phyloP scores from a whole-genome alignment of 1,139 yeast species.

The Debaryomycetaceae sp. region DNA sequence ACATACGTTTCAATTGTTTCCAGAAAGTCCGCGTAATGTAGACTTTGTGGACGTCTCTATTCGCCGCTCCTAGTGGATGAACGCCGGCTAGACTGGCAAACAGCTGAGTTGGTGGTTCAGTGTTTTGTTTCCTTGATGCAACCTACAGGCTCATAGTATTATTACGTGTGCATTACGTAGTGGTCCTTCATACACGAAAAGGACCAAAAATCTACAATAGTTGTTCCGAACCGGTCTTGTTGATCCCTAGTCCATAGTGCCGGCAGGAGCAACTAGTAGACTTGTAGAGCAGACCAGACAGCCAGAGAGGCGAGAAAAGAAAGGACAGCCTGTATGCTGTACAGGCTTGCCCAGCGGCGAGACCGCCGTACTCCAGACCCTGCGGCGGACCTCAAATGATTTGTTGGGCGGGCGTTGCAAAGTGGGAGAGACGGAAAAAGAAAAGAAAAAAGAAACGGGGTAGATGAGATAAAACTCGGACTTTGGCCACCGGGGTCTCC shows the following conservation, averaged over 20 bases:
- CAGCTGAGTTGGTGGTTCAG: neutral
- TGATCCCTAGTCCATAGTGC: neutral
- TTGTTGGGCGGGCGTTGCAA: neutral
- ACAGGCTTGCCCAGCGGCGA: too few relatives aligned
- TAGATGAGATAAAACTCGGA: neutral
- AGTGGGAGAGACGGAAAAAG: neutral
- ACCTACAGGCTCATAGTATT: neutral
- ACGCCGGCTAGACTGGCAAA: neutral
- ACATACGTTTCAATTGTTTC: neutral
- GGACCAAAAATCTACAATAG: neutral
- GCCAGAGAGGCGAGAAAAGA: too few relatives aligned
- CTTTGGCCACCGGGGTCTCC: neutral
- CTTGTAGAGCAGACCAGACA: too few relatives aligned
- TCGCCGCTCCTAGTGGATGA: neutral
- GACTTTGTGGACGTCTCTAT: neutral
- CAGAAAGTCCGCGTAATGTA: neutral
- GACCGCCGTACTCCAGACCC: too few relatives aligned
- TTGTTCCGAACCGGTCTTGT: neutral
- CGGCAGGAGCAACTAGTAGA: too few relatives aligned
- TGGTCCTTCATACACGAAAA: neutral
- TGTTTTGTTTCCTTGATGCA: neutral
- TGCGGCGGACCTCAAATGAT: neutral
- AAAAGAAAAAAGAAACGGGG: neutral
- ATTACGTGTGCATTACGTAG: neutral
- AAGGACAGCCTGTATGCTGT: too few relatives aligned